These are phyloP conservation scores for Colletotrichum abscissum DNA, from an alignment of 2,329 filamentous ascomycete species.

Conservation along the genomic window DNA sequence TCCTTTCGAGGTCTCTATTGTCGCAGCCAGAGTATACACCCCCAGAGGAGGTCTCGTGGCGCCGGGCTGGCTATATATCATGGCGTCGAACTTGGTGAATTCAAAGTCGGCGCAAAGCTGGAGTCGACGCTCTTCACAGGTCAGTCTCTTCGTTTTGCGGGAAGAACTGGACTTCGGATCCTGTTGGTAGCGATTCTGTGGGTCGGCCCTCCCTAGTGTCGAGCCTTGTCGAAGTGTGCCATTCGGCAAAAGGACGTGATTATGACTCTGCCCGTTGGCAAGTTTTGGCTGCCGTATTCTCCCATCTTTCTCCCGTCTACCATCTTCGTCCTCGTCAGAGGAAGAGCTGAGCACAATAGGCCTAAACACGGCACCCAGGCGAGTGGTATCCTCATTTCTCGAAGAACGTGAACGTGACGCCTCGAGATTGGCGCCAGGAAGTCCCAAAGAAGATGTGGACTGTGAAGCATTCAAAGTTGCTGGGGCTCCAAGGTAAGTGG, in stretches of 20 bases:
- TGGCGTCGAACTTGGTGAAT: constrained; percentile 34
- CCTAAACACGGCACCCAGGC: background rate
- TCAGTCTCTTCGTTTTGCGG: background rate
- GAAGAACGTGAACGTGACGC: background rate
- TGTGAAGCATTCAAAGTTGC: background rate
- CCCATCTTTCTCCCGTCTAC: background rate
- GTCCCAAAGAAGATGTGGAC: background rate
- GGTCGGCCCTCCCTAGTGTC: background rate
- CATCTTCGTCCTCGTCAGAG: background rate
- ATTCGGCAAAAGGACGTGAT: background rate
- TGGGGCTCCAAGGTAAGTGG: background rate
- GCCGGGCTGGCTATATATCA: constrained; percentile 34
- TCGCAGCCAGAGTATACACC: background rate
- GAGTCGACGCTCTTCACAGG: constrained; percentile 19
- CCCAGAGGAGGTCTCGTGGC: constrained; percentile 31
- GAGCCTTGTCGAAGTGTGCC: background rate
- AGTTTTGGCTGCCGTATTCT: background rate
- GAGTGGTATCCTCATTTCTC: background rate
- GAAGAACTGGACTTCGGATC: background rate
- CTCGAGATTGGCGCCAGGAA: background rate
- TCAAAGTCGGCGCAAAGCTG: constrained; percentile 28
- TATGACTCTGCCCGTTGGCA: background rate
- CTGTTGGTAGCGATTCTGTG: background rate
- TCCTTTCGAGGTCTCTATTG: background rate
- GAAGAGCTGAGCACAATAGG: constrained; percentile 9